phyloP scores from a whole-genome alignment of 371 early-diverging fungal genomes.

The Mortierella sp. region DNA sequence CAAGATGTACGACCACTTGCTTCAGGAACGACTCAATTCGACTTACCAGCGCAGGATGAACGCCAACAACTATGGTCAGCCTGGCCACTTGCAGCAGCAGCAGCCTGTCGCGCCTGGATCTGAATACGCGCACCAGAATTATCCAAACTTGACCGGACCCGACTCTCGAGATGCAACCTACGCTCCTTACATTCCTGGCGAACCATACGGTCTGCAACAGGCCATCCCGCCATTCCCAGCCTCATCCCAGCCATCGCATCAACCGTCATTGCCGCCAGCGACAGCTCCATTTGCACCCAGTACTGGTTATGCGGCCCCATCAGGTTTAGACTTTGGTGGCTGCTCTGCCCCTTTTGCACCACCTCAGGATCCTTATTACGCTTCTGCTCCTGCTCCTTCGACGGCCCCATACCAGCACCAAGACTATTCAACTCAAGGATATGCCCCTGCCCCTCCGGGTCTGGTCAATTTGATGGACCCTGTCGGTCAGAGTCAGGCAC shows the following conservation, averaged over 20 bases:
- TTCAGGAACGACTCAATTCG: slow-evolving; percentile 76
- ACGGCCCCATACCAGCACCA: slow-evolving; percentile 1
- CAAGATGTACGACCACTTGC: slow-evolving; percentile 83
- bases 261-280: slow-evolving; percentile 16
- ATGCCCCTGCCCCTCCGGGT: neutral
- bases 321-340: slow-evolving; percentile 11
- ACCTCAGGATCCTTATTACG: slow-evolving; percentile 17
- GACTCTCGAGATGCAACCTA: slow-evolving; percentile 33
- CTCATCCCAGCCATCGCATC: slow-evolving; percentile 16
- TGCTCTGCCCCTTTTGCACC: slow-evolving; percentile 12
- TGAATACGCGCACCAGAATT: slow-evolving; percentile 15
- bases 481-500: slow-evolving; percentile 16
- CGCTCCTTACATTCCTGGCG: slow-evolving; percentile 13
- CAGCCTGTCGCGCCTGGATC: slow-evolving; percentile 7
- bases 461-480: neutral
- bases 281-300: slow-evolving; percentile 22
- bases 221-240: slow-evolving; percentile 13
- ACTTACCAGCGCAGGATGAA: slow-evolving; percentile 53
- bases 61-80: slow-evolving; percentile 24
- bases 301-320: neutral
- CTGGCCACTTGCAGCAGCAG: slow-evolving; percentile 25
- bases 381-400: slow-evolving; percentile 13
- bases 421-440: neutral
- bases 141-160: slow-evolving; percentile 25
- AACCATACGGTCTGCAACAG: slow-evolving; percentile 20